Base-by-base conservation (phyloP, 2,329 filamentous ascomycete species). In the Penicillium griseofulvum region DNA sequence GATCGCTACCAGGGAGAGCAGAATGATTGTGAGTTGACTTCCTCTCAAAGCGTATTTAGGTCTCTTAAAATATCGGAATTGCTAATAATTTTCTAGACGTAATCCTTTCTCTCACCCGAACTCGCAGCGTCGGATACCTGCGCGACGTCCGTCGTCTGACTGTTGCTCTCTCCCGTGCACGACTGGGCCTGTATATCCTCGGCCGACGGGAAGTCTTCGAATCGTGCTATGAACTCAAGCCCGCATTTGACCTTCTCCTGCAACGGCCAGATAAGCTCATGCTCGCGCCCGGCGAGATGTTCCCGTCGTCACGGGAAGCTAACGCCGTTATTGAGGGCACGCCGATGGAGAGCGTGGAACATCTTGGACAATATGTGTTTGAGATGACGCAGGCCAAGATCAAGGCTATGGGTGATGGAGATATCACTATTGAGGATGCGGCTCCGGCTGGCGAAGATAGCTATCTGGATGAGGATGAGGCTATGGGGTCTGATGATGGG, bases 1-100 rank as follows among this genome's bases (percentile, higher is more conserved):
- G 94, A 99, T 78, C 97, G 96, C 73, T 99, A 97, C 69, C 94
- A 99, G 78, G 95, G 94, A 71, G 94, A 99, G 79, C 94, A 99
- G 76, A 99, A 99, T 74, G 94, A 99, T 69, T 97, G 90, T 94
- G 81, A 81, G 89, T 85, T 33, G 12, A 26, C 38, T 47, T 33
- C 9, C 44, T 26, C 36, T 28, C 33, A 6, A n/a, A 12, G 19
- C 24, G 22, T 24, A 43, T 28, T 31, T n/a, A 55, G 52, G 33
- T 38, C n/a, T n/a, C 17, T 31, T 14, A 26, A 38, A n/a, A 43
- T 11, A 31, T 29, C 11, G 4, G 22, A 10, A 36, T 29, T 54
- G 47, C 60, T 69, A 52, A 68, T 37, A 36, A 12, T n/a, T 33
- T 24, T 41, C 12, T 55, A 94, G 90, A 97, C 68, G 86, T 99